Evolutionary conservation across 495 filamentous ascomycete species (phyloP), one percentile per base, ranked within the genome.

Genomic region (Hyaloscypha hepaticicola): DNA sequence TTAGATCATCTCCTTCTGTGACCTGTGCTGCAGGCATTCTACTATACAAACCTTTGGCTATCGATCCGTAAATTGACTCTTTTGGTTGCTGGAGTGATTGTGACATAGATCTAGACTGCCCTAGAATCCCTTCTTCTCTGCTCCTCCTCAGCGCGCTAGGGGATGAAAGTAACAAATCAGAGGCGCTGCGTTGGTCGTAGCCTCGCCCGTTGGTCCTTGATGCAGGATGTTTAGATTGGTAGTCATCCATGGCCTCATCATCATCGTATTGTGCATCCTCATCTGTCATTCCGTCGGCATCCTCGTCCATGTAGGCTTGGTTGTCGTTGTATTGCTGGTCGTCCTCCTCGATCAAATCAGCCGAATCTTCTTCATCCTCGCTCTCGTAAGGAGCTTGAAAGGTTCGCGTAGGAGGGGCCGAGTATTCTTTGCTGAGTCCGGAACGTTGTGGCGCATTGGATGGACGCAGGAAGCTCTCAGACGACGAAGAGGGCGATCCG

Each of bases 41-140:
- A 27, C 61, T 71, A 63, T 84, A 83, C 1, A 80, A 61, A 48
- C 81, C 79, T 69, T 81, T 85, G 27, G 80, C 83, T 62, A 86
- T 77, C 28, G 74, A 67, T 19, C 79, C 74, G 59, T 79, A 82
- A 56, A 73, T 75, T 38, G 79, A 76, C n/a, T 77, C 72, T n/a
- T 76, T 72, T 53, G 66, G 38, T 45, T 28, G 58, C 69, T 9
- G 63, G 52, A 29, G 60, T 66, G 24, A 74, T 69, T 34, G 26
- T 73, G 73, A 50, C 76, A 74, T 66, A 21, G 75, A 80, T 67
- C 80, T 81, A 57, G 67, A 67, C n/a, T 74, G 48, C 48, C 51
- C 62, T 8, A 51, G 19, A 55, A 73, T 50, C 78, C 72, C 38
- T 72, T 74, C 69, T 78, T 77, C 61, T 77, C 76, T 63, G 79